Conservation (phyloP, 2,329 filamentous ascomycete genomes). For the Fusarium udum region DNA sequence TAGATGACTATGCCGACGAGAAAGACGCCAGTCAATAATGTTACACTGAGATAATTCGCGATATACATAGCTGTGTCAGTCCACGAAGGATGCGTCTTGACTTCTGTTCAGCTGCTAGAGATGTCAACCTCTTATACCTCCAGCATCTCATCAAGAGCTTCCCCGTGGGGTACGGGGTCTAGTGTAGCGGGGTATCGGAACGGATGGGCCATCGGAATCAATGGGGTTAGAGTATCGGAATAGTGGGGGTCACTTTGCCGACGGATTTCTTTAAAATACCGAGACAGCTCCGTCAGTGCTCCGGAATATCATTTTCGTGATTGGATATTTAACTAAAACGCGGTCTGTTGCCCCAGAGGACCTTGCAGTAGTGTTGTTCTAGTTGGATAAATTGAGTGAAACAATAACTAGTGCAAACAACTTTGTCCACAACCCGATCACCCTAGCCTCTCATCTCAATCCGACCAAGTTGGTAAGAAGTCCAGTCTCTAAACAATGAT, state of each 20-base stretch:
- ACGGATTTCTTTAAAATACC: neutral
- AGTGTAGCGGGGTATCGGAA: neutral
- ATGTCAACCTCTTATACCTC: neutral
- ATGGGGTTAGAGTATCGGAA: neutral
- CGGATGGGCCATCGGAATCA: neutral
- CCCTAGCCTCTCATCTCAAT: rapidly evolving
- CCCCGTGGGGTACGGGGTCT: neutral
- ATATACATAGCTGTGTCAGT: rapidly evolving
- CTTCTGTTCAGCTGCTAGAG: rapidly evolving
- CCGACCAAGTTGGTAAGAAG: too few species aligned
- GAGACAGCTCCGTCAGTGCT: neutral
- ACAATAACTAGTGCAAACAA: rapidly evolving
- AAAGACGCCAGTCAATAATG: neutral
- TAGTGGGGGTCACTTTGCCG: neutral
- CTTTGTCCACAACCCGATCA: neutral
- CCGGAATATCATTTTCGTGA: rapidly evolving
- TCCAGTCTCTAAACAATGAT: too few species aligned
- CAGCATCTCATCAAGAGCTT: neutral
- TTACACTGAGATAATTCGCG: rapidly evolving
- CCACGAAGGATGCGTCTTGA: rapidly evolving
- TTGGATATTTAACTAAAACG: rapidly evolving
- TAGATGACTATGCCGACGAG: neutral
- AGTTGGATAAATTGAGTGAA: neutral
- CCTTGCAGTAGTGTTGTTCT: rapidly evolving
- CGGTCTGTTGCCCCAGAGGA: rapidly evolving